Evolutionary conservation across 306 rosid species (phyloP).

Genomic region (Rubus parviflorus): DNA sequence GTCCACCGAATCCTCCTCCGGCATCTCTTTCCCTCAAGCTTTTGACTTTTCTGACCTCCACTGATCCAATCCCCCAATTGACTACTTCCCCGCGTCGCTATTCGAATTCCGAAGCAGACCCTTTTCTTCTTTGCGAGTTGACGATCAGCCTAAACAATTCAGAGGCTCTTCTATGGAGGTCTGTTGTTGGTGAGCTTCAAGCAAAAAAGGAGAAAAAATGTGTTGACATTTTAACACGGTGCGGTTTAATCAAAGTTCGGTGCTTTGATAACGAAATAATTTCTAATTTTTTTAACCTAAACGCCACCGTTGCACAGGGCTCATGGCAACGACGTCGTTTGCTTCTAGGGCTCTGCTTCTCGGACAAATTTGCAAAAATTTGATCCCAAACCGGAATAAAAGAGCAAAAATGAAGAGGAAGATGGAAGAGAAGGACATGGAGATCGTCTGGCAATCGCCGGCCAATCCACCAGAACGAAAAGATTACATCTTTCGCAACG

Average conservation of each 20-base stretch:
- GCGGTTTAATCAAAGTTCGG: background rate
- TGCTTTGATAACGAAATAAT: background rate
- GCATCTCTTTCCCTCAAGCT: conserved; percentile 49
- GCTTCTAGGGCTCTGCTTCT: background rate
- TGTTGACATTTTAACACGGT: background rate
- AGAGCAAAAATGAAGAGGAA: conserved; percentile 35
- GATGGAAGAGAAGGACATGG: conserved; percentile 51
- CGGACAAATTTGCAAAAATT: background rate
- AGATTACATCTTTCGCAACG: conserved; percentile 72
- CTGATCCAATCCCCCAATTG: conserved; percentile 12
- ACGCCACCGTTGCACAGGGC: background rate
- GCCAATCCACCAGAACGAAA: conserved; percentile 64
- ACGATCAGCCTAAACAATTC: conserved; percentile 25
- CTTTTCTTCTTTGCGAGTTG: background rate
- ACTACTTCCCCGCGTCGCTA: conserved; percentile 15
- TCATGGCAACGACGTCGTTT: conserved; percentile 27
- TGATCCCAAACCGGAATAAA: background rate
- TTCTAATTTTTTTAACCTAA: background rate
- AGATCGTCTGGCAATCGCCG: conserved; percentile 88
- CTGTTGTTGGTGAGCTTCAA: conserved; percentile 30
- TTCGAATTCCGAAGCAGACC: background rate
- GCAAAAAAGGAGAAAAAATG: background rate
- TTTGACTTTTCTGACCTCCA: conserved; percentile 23
- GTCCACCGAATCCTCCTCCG: conserved; percentile 81
- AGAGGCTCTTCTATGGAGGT: conserved; percentile 2